These are phyloP conservation scores for Stemphylium lycopersici DNA, from an alignment of 2,329 filamentous ascomycete genomes.

Conservation along the genomic window DNA sequence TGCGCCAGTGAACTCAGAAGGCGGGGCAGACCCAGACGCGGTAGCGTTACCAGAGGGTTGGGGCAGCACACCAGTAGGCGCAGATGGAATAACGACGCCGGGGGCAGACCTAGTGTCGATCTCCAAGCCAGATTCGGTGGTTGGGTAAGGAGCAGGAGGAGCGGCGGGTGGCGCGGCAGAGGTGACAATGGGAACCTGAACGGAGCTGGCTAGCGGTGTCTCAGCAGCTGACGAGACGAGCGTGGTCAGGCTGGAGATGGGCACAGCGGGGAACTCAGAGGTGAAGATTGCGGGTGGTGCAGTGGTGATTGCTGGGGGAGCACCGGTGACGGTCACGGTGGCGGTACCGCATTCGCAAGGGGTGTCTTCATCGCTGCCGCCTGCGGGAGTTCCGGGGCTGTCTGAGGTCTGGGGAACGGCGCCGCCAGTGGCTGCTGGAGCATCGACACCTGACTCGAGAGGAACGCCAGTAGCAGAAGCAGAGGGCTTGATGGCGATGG, in stretches of 20 bases:
- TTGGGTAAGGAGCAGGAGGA: slow-evolving; percentile 28
- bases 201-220: background rate
- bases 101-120: slow-evolving; percentile 38
- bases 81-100: slow-evolving; percentile 25
- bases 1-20: slow-evolving; percentile 36
- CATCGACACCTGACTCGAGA: slow-evolving; percentile 32
- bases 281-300: slow-evolving; percentile 22
- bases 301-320: slow-evolving; percentile 27
- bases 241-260: slow-evolving; percentile 16
- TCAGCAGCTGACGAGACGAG: slow-evolving; percentile 9
- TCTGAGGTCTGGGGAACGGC: too few relatives aligned
- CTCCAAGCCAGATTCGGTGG: slow-evolving; percentile 25
- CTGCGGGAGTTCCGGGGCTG: too few relatives aligned
- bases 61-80: slow-evolving; percentile 29
- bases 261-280: slow-evolving; percentile 18
- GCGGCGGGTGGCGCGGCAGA: background rate
- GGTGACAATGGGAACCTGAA: too few relatives aligned
- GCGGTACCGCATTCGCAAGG: slow-evolving; percentile 36
- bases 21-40: slow-evolving; percentile 22
- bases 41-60: slow-evolving; percentile 29
- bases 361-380: slow-evolving; percentile 3
- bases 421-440: slow-evolving; percentile 23
- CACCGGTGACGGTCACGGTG: slow-evolving; percentile 39
- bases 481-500: slow-evolving; percentile 27
- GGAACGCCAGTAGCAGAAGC: slow-evolving; percentile 37